Conservation (phyloP, 2,329 filamentous ascomycete species). For the Penicillium fuscoglaucum region DNA sequence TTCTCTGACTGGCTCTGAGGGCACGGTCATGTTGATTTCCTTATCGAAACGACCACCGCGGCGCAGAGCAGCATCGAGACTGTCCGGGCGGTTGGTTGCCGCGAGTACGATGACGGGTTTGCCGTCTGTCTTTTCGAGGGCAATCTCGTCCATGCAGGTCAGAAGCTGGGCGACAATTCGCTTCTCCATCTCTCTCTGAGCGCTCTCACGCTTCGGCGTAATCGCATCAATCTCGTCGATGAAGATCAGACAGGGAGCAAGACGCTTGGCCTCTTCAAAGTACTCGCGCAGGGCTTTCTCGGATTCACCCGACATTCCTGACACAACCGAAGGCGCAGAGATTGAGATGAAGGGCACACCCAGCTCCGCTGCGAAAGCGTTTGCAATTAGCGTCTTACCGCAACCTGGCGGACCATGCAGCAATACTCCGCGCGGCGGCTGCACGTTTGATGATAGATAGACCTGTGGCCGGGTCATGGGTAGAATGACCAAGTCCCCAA, state of each 20-base stretch:
- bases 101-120: slow-evolving; percentile 87
- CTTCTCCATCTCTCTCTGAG: slow-evolving; percentile 86
- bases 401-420: slow-evolving; percentile 83
- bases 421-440: slow-evolving; percentile 71
- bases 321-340: slow-evolving; percentile 78
- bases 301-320: slow-evolving; percentile 84
- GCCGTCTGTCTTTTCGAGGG: slow-evolving; percentile 67
- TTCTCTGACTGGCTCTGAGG: slow-evolving; percentile 73
- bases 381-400: slow-evolving; percentile 81
- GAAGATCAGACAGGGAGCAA: slow-evolving; percentile 87
- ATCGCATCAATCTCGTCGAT: slow-evolving; percentile 93
- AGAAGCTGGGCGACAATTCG: slow-evolving; percentile 80
- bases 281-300: slow-evolving; percentile 82
- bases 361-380: slow-evolving; percentile 73
- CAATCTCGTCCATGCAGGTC: slow-evolving; percentile 81
- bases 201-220: slow-evolving; percentile 78
- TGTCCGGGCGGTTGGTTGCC: slow-evolving; percentile 85
- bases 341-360: slow-evolving; percentile 78
- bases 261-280: slow-evolving; percentile 81
- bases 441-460: slow-evolving; percentile 65
- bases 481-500: slow-evolving; percentile 70
- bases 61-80: slow-evolving; percentile 74
- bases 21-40: slow-evolving; percentile 84
- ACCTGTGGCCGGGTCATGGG: slow-evolving; percentile 69
- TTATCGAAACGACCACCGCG: slow-evolving; percentile 75